These are phyloP conservation scores for Ogataea pignaliae DNA, from an alignment of 805 yeast species.

Conservation along the genomic window DNA sequence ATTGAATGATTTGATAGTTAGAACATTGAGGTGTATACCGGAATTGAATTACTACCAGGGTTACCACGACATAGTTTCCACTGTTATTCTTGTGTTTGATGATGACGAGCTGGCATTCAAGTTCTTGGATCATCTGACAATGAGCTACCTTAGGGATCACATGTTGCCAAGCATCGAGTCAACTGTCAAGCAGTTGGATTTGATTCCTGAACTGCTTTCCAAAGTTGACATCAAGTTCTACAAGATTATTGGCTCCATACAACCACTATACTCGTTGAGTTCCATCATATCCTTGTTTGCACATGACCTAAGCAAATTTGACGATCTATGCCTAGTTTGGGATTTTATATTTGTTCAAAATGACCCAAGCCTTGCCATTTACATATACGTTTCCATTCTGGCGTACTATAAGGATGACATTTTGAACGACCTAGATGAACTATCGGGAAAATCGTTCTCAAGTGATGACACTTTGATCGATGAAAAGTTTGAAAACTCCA, in stretches of 20 bases:
- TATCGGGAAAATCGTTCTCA: conserved; percentile 26
- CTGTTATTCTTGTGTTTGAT: conserved; percentile 51
- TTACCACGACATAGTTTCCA: conserved; percentile 78
- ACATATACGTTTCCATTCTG: conserved; percentile 58
- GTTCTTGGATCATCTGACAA: conserved; percentile 52
- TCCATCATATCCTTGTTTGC: conserved; percentile 73
- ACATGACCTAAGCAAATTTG: conserved; percentile 55
- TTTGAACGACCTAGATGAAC: conserved; percentile 28
- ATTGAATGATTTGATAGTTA: conserved; percentile 42
- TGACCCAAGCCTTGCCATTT: conserved; percentile 50
- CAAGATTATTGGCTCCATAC: conserved; percentile 35
- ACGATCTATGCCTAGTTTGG: conserved; percentile 56
- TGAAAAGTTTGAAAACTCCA: conserved; percentile 1
- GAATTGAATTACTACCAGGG: conserved; percentile 83
- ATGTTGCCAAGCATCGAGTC: conserved; percentile 70
- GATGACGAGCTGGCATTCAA: conserved; percentile 33
- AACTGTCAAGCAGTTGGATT: conserved; percentile 57
- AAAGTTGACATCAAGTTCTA: conserved; percentile 43
- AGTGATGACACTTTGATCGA: conserved; percentile 23
- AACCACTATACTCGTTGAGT: conserved; percentile 69
- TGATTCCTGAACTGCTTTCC: conserved; percentile 61
- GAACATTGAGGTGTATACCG: conserved; percentile 58
- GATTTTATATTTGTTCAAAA: conserved; percentile 59
- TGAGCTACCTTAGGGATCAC: conserved; percentile 72
- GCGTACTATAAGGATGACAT: conserved; percentile 42